Evolutionary conservation across 2,329 filamentous ascomycete species (phyloP).

Genomic region (Fusarium tupiense): DNA sequence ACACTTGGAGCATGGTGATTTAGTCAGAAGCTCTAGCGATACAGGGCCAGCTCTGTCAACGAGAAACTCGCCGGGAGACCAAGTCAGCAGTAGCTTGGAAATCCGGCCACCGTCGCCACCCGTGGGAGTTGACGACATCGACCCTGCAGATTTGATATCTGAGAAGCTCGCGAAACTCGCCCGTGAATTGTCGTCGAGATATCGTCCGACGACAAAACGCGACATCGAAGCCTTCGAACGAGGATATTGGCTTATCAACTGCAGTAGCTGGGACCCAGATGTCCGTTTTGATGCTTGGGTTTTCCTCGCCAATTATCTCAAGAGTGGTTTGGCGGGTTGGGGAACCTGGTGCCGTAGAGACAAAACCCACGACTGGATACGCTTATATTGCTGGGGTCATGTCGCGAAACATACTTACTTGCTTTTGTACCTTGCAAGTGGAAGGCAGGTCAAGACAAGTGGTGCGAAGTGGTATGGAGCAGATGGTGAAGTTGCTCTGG

Average conservation of each 20-base stretch:
- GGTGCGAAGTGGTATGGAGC: constrained; percentile 74
- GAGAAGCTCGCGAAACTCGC: constrained; percentile 60
- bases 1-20: constrained; percentile 20
- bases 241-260: constrained; percentile 79
- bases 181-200: constrained; percentile 63
- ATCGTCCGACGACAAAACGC: constrained; percentile 55
- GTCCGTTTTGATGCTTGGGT: constrained; percentile 67
- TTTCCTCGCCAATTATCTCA: constrained; percentile 69
- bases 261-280: constrained; percentile 60
- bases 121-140: constrained; percentile 57
- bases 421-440: constrained; percentile 77
- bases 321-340: constrained; percentile 71
- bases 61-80: constrained; percentile 17
- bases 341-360: constrained; percentile 67
- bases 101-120: constrained; percentile 66
- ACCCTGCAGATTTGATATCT: constrained; percentile 64
- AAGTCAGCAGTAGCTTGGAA: constrained; percentile 51
- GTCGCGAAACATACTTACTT: constrained; percentile 78
- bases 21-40: constrained; percentile 47
- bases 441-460: constrained; percentile 66
- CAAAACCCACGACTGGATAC: constrained; percentile 57
- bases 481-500: constrained; percentile 61
- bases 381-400: constrained; percentile 82
- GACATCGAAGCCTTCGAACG: constrained; percentile 69
- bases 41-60: constrained; percentile 33